These are phyloP conservation scores for Boletellus deceptivus DNA, from an alignment of 1,284 basidiomycete species.

Conservation along the genomic window DNA sequence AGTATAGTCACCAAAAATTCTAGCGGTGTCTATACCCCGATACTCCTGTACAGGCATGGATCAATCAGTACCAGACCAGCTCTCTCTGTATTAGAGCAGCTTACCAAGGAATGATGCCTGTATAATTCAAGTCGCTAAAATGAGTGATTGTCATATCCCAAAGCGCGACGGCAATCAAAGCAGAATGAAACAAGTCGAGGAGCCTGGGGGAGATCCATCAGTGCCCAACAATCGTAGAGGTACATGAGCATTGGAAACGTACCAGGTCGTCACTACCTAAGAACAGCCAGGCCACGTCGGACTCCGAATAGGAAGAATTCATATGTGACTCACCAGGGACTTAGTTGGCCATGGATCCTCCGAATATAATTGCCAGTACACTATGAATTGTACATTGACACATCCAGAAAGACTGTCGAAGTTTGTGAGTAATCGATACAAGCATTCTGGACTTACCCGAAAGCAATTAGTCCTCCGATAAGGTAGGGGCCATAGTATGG, in stretches of 20 bases:
- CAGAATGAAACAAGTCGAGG: too few relatives aligned
- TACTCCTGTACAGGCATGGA: too few relatives aligned
- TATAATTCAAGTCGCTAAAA: conserved; percentile 13
- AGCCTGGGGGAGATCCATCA: conserved; percentile 11
- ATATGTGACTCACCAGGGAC: conserved; percentile 13
- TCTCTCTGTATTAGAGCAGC: too few relatives aligned
- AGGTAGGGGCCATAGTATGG: conserved; percentile 20
- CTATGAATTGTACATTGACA: too few relatives aligned
- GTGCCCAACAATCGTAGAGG: too few relatives aligned
- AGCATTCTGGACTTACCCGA: conserved; percentile 2
- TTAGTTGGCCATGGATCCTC: conserved; percentile 11
- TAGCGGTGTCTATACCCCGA: too few relatives aligned
- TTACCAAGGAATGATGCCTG: conserved; percentile 23
- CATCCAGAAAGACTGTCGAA: not conserved
- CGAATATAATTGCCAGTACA: too few relatives aligned
- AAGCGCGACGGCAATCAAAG: too few relatives aligned
- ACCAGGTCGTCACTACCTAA: conserved; percentile 26
- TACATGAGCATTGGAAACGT: not conserved
- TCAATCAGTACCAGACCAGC: too few relatives aligned
- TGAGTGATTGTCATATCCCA: not conserved
- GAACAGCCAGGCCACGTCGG: not conserved
- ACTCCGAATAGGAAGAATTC: not conserved
- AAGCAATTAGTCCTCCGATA: conserved; percentile 26
- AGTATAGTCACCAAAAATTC: too few relatives aligned
- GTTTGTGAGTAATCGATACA: not conserved